A percentile compares a stretch with the other conserved stretches of the same genome.
Conservation (phyloP, 2,329 filamentous ascomycete genomes). For the Sarocladium brachiariae region DNA sequence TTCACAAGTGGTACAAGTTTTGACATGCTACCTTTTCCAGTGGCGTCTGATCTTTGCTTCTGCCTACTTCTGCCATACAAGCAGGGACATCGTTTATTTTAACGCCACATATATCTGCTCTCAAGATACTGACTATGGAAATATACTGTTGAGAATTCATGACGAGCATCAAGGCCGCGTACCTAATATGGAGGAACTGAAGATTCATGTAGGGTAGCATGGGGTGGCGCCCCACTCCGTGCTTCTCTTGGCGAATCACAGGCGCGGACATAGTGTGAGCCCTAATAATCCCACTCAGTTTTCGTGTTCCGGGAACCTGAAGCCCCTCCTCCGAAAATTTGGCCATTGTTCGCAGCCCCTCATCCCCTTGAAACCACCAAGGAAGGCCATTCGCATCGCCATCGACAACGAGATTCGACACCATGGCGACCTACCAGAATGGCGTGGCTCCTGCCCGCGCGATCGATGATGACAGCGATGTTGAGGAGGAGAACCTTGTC, state of each 20-base stretch:
- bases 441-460: conserved; percentile 52
- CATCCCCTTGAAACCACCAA: conserved; percentile 10
- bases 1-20: too few relatives aligned
- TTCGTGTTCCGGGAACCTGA: conserved; percentile 3
- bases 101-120: too few relatives aligned
- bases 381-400: conserved; percentile 12
- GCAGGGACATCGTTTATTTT: too few relatives aligned
- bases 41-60: too few relatives aligned
- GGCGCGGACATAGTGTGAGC: background rate
- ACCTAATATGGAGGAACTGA: too few relatives aligned
- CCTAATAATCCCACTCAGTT: conserved; percentile 6
- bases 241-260: background rate
- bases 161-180: too few relatives aligned
- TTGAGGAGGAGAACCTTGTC: conserved; percentile 91
- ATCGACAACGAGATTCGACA: conserved; percentile 23
- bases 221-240: background rate
- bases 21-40: too few relatives aligned
- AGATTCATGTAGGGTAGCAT: background rate
- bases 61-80: too few relatives aligned
- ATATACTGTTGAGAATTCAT: too few relatives aligned
- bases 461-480: conserved; percentile 78
- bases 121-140: too few relatives aligned
- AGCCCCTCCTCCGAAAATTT: conserved; percentile 26
- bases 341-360: conserved; percentile 22
- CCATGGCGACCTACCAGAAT: conserved; percentile 58